Evolutionary conservation across 345 rosid species (phyloP).

Genomic region (Syzygium jambos): DNA sequence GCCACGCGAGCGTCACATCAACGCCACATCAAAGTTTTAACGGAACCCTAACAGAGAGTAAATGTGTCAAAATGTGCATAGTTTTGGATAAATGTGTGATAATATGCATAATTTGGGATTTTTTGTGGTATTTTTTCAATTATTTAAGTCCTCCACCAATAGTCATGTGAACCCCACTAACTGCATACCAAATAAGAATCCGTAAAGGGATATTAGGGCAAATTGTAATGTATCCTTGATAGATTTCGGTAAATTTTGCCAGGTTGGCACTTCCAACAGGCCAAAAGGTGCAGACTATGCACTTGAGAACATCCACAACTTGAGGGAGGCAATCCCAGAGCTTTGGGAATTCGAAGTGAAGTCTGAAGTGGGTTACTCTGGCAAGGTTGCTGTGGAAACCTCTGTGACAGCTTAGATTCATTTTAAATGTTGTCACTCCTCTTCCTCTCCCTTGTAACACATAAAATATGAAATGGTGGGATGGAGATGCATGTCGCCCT

Average conservation of each 20-base stretch:
- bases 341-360: slow-evolving; percentile 59
- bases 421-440: background rate
- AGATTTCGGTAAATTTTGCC: background rate
- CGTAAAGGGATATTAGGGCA: background rate
- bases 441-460: background rate
- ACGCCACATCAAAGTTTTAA: too few relatives aligned
- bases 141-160: background rate
- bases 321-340: slow-evolving; percentile 57
- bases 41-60: too few relatives aligned
- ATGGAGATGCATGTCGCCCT: background rate
- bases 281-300: slow-evolving; percentile 66
- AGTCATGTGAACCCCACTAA: background rate
- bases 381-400: slow-evolving; percentile 54
- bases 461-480: background rate
- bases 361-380: slow-evolving; percentile 38
- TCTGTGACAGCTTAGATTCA: slow-evolving; percentile 59
- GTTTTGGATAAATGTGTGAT: too few relatives aligned
- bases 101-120: too few relatives aligned
- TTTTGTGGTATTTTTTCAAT: too few relatives aligned
- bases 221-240: background rate
- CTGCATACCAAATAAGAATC: background rate
- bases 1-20: too few relatives aligned
- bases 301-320: slow-evolving; percentile 65
- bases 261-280: slow-evolving; percentile 70
- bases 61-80: too few relatives aligned